These are phyloP conservation scores for Nakazawaea wickerhamii DNA, from an alignment of 805 yeast species.

Conservation along the genomic window DNA sequence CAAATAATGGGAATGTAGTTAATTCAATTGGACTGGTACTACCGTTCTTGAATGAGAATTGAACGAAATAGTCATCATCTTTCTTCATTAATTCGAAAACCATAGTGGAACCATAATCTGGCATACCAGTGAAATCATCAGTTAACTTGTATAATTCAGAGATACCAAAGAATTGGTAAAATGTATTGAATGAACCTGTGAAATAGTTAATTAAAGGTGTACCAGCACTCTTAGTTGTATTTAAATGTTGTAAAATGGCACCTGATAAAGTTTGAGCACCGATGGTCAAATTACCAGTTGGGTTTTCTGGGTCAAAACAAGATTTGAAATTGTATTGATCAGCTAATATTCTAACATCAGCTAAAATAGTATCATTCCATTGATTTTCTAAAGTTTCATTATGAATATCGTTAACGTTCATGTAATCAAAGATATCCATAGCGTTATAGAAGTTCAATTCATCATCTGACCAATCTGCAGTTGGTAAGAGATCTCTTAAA, in stretches of 20 bases:
- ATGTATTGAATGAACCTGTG: slow-evolving; percentile 41
- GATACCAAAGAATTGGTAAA: slow-evolving; percentile 35
- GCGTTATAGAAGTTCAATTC: slow-evolving; percentile 34
- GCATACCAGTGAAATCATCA: slow-evolving; percentile 39
- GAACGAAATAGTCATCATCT: slow-evolving; percentile 28
- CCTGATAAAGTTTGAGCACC: slow-evolving; percentile 39
- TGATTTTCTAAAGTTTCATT: slow-evolving; percentile 29
- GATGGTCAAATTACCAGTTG: slow-evolving; percentile 27
- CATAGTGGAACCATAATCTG: slow-evolving; percentile 39
- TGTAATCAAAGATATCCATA: slow-evolving; percentile 34
- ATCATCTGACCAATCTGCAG: slow-evolving; percentile 21
- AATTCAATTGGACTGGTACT: slow-evolving; percentile 31
- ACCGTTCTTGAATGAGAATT: slow-evolving; percentile 43
- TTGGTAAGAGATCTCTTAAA: slow-evolving; percentile 24
- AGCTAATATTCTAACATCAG: slow-evolving; percentile 30
- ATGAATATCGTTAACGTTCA: slow-evolving; percentile 36
- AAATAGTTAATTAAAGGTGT: slow-evolving; percentile 35
- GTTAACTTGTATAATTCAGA: slow-evolving; percentile 28
- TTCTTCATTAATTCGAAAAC: slow-evolving; percentile 38
- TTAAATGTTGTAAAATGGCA: slow-evolving; percentile 28
- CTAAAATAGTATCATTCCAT: slow-evolving; percentile 27
- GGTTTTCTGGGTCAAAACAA: slow-evolving; percentile 26
- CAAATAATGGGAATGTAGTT: slow-evolving; percentile 33
- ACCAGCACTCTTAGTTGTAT: slow-evolving; percentile 28
- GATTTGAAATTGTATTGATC: slow-evolving; percentile 35